Percentiles rank a stretch among this genome's conserved stretches.
Conservation (phyloP, 208 protist genomes). For the Wallacemonas sp. region DNA sequence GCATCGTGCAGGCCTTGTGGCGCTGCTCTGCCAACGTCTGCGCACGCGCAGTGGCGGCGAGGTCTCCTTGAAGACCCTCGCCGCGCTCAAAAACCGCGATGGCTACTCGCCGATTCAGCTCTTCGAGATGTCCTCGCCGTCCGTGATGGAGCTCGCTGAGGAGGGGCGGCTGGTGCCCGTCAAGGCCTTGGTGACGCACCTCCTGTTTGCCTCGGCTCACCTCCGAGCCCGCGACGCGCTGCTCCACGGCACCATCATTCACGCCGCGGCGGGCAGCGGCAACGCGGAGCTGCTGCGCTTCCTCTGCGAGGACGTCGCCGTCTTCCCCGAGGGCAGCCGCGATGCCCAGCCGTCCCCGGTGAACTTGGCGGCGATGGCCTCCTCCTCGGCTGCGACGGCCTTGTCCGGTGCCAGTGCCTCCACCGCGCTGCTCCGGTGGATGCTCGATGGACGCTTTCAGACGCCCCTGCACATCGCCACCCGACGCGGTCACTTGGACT, state of each 20-base stretch:
- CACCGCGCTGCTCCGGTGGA: background rate
- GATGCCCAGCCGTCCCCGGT: constrained; percentile 10
- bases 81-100: constrained; percentile 36
- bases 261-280: constrained; percentile 44
- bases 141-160: constrained; percentile 56
- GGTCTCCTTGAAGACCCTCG: constrained; percentile 19
- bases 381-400: background rate
- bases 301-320: constrained; percentile 51
- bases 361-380: constrained; percentile 16
- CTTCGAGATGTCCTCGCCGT: constrained; percentile 59
- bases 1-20: constrained; percentile 47
- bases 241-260: constrained; percentile 41
- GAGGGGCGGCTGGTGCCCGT: constrained; percentile 55
- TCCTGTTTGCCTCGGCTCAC: constrained; percentile 49
- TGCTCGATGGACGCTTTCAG: constrained; percentile 54
- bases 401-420: background rate
- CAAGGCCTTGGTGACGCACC: constrained; percentile 62
- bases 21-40: constrained; percentile 55
- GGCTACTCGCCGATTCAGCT: constrained; percentile 59
- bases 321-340: constrained; percentile 13
- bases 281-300: constrained; percentile 57
- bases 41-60: constrained; percentile 29
- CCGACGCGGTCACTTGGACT: constrained; percentile 38
- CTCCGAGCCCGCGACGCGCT: constrained; percentile 37
- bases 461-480: constrained; percentile 80